These are phyloP conservation scores for Scheffersomyces segobiensis DNA, from an alignment of 1,139 yeast species.

Conservation along the genomic window DNA sequence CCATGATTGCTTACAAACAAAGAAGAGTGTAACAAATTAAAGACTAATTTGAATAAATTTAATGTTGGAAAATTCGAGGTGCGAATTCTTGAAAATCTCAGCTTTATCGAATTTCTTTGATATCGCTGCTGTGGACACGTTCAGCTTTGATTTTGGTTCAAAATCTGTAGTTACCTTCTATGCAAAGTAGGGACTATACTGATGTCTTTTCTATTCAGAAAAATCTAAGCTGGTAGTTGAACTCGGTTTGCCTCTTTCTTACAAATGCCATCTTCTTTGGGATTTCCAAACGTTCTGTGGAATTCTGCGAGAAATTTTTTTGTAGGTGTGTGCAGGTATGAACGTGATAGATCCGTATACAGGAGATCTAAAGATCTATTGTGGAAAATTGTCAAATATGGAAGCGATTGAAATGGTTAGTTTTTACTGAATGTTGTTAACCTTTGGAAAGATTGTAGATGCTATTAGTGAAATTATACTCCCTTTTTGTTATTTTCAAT, in stretches of 20 bases:
- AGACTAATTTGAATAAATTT: neutral
- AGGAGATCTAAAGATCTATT: neutral
- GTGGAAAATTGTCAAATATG: neutral
- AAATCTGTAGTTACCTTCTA: neutral
- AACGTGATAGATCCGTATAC: neutral
- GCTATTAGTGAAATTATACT: too few relatives aligned
- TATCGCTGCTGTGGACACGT: neutral
- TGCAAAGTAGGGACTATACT: slow-evolving; percentile 1
- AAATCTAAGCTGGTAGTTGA: neutral
- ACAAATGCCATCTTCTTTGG: neutral
- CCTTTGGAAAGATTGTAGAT: too few relatives aligned
- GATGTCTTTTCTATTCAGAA: neutral
- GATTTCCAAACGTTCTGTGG: slow-evolving; percentile 5
- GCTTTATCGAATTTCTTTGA: neutral
- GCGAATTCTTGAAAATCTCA: neutral
- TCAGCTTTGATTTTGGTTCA: neutral
- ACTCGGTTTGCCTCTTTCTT: slow-evolving; percentile 3
- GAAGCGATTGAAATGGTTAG: neutral
- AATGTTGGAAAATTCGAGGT: neutral
- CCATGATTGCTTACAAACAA: slow-evolving; percentile 50
- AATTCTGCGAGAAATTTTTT: slow-evolving; percentile 7
- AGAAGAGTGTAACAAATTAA: neutral
- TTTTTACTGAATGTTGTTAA: too few relatives aligned
- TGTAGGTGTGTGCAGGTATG: slow-evolving; percentile 6
- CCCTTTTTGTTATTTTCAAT: too few relatives aligned